These are phyloP conservation scores for Dioscorea alata DNA, from an alignment of 106 monocot species.

Conservation along the genomic window DNA sequence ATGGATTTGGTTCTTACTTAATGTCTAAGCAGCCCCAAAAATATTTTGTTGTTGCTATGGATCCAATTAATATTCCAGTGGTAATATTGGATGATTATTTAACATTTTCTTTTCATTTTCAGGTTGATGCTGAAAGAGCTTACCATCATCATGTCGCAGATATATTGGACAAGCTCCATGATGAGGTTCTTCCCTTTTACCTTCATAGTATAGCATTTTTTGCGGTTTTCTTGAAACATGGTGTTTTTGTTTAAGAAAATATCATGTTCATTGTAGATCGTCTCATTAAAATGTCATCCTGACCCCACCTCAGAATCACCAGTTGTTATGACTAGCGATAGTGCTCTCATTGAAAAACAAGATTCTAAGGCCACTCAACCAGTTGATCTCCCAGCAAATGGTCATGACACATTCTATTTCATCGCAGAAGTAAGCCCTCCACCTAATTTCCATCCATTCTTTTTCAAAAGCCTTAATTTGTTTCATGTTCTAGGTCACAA, in stretches of 20 bases:
- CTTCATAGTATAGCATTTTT: neutral
- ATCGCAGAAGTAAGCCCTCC: constrained; percentile 61
- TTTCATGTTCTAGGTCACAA: no score
- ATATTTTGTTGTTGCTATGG: no score
- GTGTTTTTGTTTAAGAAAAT: neutral
- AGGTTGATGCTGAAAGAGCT: constrained; percentile 91
- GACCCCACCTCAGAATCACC: constrained; percentile 12
- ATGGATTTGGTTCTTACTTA: no score
- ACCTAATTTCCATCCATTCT: neutral
- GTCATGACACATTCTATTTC: constrained; percentile 22
- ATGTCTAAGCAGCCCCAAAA: no score
- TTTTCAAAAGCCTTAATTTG: neutral
- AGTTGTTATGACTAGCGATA: constrained; percentile 14
- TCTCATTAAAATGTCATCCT: constrained; percentile 36
- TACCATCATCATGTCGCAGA: constrained; percentile 73
- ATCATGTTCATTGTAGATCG: constrained; percentile 44
- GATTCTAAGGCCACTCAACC: constrained; percentile 14
- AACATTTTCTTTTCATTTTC: constrained; percentile 1
- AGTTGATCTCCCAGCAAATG: constrained; percentile 22
- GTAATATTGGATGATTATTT: no score
- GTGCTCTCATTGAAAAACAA: constrained; percentile 17
- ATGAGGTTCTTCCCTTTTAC: constrained; percentile 29
- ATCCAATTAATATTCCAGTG: no score
- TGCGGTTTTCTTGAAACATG: neutral
- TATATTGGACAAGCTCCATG: constrained; percentile 72